phyloP scores from a whole-genome alignment of 2,329 filamentous ascomycete species.

The Aspergillus candidus region DNA sequence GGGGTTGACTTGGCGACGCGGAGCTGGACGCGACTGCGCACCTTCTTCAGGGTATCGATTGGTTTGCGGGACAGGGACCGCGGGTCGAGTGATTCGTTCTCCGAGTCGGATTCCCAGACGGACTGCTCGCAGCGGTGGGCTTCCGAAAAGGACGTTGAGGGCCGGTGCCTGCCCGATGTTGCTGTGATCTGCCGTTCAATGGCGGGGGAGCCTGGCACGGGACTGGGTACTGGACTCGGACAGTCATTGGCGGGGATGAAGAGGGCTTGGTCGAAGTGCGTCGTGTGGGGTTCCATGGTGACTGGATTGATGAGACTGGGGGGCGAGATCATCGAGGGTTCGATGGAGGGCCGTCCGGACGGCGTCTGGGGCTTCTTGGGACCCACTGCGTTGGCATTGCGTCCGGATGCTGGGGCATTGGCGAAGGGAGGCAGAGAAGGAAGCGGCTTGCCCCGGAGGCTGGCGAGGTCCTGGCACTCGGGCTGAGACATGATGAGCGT shows the following conservation, averaged over 20 bases:
- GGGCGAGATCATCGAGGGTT: slow-evolving; percentile 36
- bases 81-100: slow-evolving; percentile 28
- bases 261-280: slow-evolving; percentile 36
- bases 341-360: slow-evolving; percentile 25
- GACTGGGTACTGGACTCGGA: slow-evolving; percentile 32
- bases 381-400: slow-evolving; percentile 13
- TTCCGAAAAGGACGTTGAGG: slow-evolving; percentile 31
- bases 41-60: slow-evolving; percentile 36
- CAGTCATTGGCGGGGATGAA: slow-evolving; percentile 36
- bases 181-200: slow-evolving; percentile 25
- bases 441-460: slow-evolving; percentile 27
- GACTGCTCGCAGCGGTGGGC: slow-evolving; percentile 29
- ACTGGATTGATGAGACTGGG: slow-evolving; percentile 34
- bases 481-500: slow-evolving; percentile 28
- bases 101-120: slow-evolving; percentile 38
- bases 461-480: slow-evolving; percentile 19
- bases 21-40: slow-evolving; percentile 35
- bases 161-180: slow-evolving; percentile 24
- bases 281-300: slow-evolving; percentile 34
- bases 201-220: slow-evolving; percentile 24
- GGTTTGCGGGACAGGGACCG: slow-evolving; percentile 33
- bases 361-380: slow-evolving; percentile 20
- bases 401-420: slow-evolving; percentile 14
- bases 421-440: slow-evolving; percentile 21
- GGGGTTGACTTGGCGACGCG: slow-evolving; percentile 34